These are phyloP conservation scores for Phytophthora syringae DNA, from an alignment of 352 stramenopile species.

Conservation along the genomic window DNA sequence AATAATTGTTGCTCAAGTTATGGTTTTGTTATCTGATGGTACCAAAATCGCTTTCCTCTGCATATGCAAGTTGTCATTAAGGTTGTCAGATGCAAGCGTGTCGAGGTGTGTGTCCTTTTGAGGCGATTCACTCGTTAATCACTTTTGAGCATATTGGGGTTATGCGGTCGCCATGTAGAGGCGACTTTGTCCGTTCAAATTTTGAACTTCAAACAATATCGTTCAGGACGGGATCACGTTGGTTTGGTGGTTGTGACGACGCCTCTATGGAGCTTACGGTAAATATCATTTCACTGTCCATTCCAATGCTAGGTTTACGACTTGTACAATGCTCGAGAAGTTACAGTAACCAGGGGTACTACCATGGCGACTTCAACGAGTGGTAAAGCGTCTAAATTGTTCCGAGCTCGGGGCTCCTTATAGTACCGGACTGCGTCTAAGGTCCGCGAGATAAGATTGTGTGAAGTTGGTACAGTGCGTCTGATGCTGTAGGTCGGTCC, in stretches of 20 bases:
- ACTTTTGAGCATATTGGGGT: too few relatives aligned
- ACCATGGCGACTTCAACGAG: background rate
- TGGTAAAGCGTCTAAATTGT: constrained; percentile 21
- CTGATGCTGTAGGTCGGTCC: constrained; percentile 42
- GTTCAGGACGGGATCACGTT: too few relatives aligned
- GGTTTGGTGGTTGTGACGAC: background rate
- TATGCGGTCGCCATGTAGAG: too few relatives aligned
- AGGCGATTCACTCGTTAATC: too few relatives aligned
- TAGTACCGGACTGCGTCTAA: constrained; percentile 21
- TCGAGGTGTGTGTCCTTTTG: too few relatives aligned
- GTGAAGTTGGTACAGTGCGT: constrained; percentile 53
- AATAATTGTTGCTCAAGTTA: too few relatives aligned
- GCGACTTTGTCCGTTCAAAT: too few relatives aligned
- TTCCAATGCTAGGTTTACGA: background rate
- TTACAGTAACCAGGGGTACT: background rate
- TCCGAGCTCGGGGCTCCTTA: constrained; percentile 19
- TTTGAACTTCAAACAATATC: too few relatives aligned
- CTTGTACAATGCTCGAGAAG: background rate
- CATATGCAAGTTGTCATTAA: too few relatives aligned
- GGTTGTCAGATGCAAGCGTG: too few relatives aligned
- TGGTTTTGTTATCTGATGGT: too few relatives aligned
- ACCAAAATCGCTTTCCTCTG: too few relatives aligned
- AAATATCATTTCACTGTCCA: background rate
- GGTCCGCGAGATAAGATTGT: constrained; percentile 31
- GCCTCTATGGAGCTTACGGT: background rate